Evolutionary conservation across 257 asterid species (phyloP).

Genomic region (Solanum neorickii): DNA sequence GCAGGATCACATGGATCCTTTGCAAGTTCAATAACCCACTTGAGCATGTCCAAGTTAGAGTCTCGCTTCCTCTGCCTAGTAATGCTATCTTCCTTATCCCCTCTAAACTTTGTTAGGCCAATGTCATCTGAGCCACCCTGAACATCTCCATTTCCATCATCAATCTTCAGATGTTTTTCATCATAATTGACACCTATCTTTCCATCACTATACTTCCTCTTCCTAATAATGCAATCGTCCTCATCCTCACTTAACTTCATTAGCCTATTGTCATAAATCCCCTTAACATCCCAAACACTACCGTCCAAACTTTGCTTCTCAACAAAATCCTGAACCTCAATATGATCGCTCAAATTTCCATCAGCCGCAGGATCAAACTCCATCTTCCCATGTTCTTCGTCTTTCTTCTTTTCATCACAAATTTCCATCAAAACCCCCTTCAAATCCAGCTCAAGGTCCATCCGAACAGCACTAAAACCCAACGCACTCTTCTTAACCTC

Average conservation of each 20-base stretch:
- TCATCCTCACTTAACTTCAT: background rate
- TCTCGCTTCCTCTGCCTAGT: conserved; percentile 50
- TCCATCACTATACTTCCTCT: background rate
- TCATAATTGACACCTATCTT: background rate
- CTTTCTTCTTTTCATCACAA: conserved; percentile 25
- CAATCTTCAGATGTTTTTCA: background rate
- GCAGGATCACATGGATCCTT: conserved; percentile 51
- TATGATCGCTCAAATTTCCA: background rate
- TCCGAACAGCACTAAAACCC: conserved; percentile 8
- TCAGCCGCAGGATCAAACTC: background rate
- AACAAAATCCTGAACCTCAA: background rate
- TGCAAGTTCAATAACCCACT: conserved; percentile 54
- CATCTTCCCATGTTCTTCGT: background rate
- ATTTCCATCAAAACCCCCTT: conserved; percentile 21
- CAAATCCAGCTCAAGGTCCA: conserved; percentile 46
- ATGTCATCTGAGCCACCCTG: conserved; percentile 6
- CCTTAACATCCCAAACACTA: background rate
- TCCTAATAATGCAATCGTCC: conserved; percentile 4
- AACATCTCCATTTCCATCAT: background rate
- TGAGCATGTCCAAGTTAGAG: conserved; percentile 23
- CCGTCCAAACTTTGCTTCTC: background rate
- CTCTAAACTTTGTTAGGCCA: background rate
- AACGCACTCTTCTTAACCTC: background rate
- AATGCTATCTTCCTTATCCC: conserved; percentile 5
- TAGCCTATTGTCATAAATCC: background rate